phyloP scores from a whole-genome alignment of 306 rosid species.

The Inga leiocalycina region DNA sequence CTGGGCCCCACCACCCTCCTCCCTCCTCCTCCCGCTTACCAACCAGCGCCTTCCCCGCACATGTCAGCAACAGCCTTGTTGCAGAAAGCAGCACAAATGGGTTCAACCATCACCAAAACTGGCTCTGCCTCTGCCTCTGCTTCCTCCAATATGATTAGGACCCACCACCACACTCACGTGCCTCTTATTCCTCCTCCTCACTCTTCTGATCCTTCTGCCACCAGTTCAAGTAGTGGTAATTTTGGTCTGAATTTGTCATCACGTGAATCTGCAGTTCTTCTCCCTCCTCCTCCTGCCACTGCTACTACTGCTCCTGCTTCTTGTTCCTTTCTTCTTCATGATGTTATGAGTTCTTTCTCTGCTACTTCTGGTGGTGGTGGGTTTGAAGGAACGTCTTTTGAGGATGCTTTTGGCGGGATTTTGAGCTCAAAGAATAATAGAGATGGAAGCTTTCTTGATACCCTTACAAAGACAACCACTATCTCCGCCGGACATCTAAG shows the following conservation, averaged over 20 bases:
- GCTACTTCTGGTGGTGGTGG: constrained; percentile 44
- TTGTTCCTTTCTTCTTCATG: constrained; percentile 46
- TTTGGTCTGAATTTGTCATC: constrained; percentile 63
- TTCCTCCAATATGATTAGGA: constrained; percentile 43
- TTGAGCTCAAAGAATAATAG: constrained; percentile 35
- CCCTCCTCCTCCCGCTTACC: constrained; percentile 45
- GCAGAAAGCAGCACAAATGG: constrained; percentile 98
- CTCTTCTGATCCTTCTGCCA: constrained; percentile 25
- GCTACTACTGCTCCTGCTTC: background rate
- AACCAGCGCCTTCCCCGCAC: constrained; percentile 63
- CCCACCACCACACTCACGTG: constrained; percentile 73
- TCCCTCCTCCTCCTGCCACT: background rate
- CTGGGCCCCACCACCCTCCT: constrained; percentile 38
- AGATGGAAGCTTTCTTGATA: constrained; percentile 33
- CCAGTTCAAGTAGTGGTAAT: constrained; percentile 13
- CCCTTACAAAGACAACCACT: constrained; percentile 6
- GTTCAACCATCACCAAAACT: constrained; percentile 69
- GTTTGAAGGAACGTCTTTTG: constrained; percentile 59
- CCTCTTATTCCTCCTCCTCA: constrained; percentile 28
- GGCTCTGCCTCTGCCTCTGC: background rate
- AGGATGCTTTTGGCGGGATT: constrained; percentile 65
- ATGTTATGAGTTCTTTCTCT: constrained; percentile 58
- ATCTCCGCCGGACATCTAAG: background rate
- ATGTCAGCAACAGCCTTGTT: constrained; percentile 99
- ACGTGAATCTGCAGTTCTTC: constrained; percentile 38